Evolutionary conservation across 2,329 filamentous ascomycete species (phyloP).

Genomic region (Boeremia lycopersici): DNA sequence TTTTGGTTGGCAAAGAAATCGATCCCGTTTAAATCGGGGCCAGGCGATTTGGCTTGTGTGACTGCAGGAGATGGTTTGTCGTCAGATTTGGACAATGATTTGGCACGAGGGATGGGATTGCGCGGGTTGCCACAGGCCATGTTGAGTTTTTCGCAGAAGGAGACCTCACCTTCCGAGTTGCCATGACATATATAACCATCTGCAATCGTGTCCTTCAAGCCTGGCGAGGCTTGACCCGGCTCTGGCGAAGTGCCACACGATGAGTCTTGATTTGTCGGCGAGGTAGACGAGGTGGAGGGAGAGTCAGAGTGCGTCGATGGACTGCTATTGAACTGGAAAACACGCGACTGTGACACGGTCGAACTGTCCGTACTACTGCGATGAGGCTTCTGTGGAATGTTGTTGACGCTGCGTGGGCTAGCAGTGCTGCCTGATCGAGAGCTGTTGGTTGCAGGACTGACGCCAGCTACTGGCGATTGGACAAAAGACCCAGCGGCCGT

Average conservation of each 20-base stretch:
- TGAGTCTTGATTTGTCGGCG: slow-evolving; percentile 57
- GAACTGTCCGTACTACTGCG: slow-evolving; percentile 52
- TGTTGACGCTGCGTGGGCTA: slow-evolving; percentile 33
- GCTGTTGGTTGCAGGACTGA: slow-evolving; percentile 40
- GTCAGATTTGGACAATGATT: slow-evolving; percentile 50
- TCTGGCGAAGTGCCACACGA: slow-evolving; percentile 80
- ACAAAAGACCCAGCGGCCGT: slow-evolving; percentile 32
- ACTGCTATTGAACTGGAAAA: slow-evolving; percentile 59
- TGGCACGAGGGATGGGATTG: slow-evolving; percentile 58
- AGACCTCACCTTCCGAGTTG: slow-evolving; percentile 58
- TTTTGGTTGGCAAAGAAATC: slow-evolving; percentile 82
- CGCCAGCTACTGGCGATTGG: slow-evolving; percentile 37
- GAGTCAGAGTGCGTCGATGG: slow-evolving; percentile 56
- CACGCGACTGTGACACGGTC: slow-evolving; percentile 49
- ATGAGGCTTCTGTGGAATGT: slow-evolving; percentile 16
- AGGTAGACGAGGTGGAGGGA: slow-evolving; percentile 58
- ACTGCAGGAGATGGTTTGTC: slow-evolving; percentile 46
- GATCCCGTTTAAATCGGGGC: slow-evolving; percentile 57
- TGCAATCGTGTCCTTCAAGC: slow-evolving; percentile 64
- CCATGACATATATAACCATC: slow-evolving; percentile 55
- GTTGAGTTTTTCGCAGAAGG: slow-evolving; percentile 63
- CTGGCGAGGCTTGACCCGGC: slow-evolving; percentile 74
- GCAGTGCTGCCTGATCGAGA: slow-evolving; percentile 42
- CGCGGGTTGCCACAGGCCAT: slow-evolving; percentile 61
- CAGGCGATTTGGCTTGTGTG: slow-evolving; percentile 40